These are phyloP conservation scores for Allantophomopsis cytisporea DNA, from an alignment of 2,329 filamentous ascomycete species.

Conservation along the genomic window DNA sequence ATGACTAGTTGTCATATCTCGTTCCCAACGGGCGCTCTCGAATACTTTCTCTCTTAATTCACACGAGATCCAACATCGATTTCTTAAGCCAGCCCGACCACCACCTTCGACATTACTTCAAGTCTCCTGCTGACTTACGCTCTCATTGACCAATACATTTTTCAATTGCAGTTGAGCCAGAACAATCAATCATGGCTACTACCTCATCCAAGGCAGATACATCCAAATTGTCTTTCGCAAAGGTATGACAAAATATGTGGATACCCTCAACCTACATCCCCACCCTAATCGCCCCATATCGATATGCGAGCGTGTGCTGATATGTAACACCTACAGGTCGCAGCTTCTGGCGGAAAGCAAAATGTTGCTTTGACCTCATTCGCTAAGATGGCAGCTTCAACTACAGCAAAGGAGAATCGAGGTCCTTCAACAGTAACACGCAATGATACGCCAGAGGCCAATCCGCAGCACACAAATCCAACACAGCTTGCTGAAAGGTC, in stretches of 20 bases:
- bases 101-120: neutral
- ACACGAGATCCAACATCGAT: constrained; percentile 3
- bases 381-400: constrained; percentile 13
- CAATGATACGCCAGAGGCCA: too few relatives aligned
- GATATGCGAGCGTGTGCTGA: constrained; percentile 23
- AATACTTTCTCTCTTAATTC: constrained; percentile 21
- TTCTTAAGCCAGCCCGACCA: neutral
- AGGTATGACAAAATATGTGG: constrained; percentile 33
- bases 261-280: neutral
- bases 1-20: constrained; percentile 21
- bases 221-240: constrained; percentile 51
- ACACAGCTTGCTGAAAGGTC: too few relatives aligned
- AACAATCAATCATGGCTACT: constrained; percentile 6
- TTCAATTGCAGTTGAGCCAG: constrained; percentile 2
- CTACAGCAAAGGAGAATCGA: constrained; percentile 9
- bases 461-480: too few relatives aligned
- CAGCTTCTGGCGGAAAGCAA: constrained; percentile 30
- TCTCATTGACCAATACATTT: neutral
- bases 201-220: neutral
- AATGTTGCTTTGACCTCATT: constrained; percentile 17
- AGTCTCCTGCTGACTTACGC: neutral
- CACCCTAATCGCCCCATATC: constrained; percentile 1
- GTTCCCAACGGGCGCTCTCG: constrained; percentile 16
- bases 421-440: neutral
- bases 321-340: constrained; percentile 31